Percentiles rank a stretch among this genome's conserved stretches.
These are phyloP conservation scores for Scleroderma citrinum DNA, from an alignment of 768 basidiomycete genomes.

Conservation along the genomic window DNA sequence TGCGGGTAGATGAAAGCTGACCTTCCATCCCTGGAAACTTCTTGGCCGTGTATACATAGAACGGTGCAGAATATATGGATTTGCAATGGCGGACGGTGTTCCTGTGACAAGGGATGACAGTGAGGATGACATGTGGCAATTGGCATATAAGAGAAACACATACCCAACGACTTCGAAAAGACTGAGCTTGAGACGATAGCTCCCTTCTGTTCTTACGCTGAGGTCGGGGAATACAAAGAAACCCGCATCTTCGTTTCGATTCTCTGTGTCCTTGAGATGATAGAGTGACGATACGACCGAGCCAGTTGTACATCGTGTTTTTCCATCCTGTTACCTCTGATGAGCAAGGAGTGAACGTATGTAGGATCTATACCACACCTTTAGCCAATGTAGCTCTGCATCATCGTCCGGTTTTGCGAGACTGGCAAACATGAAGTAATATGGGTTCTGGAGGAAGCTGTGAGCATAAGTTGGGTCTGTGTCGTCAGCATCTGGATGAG, in stretches of 20 bases:
- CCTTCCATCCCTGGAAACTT: conserved; percentile 97
- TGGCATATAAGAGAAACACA: conserved; percentile 34
- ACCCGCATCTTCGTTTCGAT: conserved; percentile 65
- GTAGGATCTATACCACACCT: conserved; percentile 38
- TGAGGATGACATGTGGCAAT: conserved; percentile 4
- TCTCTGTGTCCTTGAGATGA: conserved; percentile 76
- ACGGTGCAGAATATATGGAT: conserved; percentile 80
- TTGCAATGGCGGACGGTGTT: conserved; percentile 88
- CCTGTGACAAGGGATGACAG: conserved; percentile 30
- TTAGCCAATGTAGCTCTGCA: conserved; percentile 81
- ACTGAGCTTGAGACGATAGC: conserved; percentile 64
- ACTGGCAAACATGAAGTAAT: conserved; percentile 94
- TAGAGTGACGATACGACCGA: conserved; percentile 87
- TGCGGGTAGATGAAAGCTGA: conserved; percentile 28
- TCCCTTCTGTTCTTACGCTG: conserved; percentile 87
- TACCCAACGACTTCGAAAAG: conserved; percentile 92
- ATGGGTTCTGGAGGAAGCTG: conserved; percentile 81
- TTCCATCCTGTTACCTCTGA: no score
- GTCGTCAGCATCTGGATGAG: conserved; percentile 28
- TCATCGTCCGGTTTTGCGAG: conserved; percentile 87
- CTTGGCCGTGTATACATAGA: conserved; percentile 95
- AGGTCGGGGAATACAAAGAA: conserved; percentile 98
- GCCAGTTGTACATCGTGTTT: conserved; percentile 88
- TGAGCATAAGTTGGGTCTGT: conserved; percentile 41
- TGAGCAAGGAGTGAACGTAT: background rate